These are phyloP conservation scores for Calonectria honghensis DNA, from an alignment of 2,329 filamentous ascomycete genomes.

Conservation along the genomic window DNA sequence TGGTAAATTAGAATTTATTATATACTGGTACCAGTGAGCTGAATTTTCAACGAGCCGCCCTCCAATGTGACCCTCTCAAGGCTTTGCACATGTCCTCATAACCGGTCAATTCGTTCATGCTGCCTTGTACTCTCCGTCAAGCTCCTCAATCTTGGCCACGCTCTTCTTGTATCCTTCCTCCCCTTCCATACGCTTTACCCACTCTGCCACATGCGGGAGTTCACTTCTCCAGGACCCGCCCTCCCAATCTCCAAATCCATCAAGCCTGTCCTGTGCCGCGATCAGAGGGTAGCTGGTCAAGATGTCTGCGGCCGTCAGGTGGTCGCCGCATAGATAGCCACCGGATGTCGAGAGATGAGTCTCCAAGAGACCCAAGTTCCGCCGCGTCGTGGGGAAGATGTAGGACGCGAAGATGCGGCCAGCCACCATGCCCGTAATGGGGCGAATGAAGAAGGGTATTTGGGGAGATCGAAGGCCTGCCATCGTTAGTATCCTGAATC, in stretches of 20 bases:
- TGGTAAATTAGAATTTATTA: not conserved
- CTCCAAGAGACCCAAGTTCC: slow-evolving; percentile 71
- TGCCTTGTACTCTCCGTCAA: slow-evolving; percentile 64
- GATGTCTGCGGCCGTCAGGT: slow-evolving; percentile 72
- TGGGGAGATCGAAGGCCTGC: slow-evolving; percentile 65
- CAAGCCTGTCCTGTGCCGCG: slow-evolving; percentile 62
- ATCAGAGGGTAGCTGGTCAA: slow-evolving; percentile 73
- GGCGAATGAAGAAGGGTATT: slow-evolving; percentile 73
- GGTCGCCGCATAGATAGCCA: slow-evolving; percentile 69
- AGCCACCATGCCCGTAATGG: slow-evolving; percentile 68
- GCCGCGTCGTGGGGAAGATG: slow-evolving; percentile 68
- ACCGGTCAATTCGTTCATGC: not conserved
- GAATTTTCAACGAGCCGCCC: not conserved
- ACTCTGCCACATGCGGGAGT: slow-evolving; percentile 68
- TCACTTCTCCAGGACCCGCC: slow-evolving; percentile 61
- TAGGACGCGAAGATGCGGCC: slow-evolving; percentile 63
- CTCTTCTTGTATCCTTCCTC: slow-evolving; percentile 70
- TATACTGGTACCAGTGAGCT: not conserved
- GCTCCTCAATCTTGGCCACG: slow-evolving; percentile 68
- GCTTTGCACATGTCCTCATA: slow-evolving; percentile 8
- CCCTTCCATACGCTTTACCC: slow-evolving; percentile 66
- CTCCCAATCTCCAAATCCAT: slow-evolving; percentile 65
- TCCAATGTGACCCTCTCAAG: not conserved
- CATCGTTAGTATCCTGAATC: not conserved
- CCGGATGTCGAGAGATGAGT: slow-evolving; percentile 66